Evolutionary conservation across 352 stramenopile species (phyloP), one percentile per base, ranked within the genome.

Genomic region (Globisporangium spinosum): DNA sequence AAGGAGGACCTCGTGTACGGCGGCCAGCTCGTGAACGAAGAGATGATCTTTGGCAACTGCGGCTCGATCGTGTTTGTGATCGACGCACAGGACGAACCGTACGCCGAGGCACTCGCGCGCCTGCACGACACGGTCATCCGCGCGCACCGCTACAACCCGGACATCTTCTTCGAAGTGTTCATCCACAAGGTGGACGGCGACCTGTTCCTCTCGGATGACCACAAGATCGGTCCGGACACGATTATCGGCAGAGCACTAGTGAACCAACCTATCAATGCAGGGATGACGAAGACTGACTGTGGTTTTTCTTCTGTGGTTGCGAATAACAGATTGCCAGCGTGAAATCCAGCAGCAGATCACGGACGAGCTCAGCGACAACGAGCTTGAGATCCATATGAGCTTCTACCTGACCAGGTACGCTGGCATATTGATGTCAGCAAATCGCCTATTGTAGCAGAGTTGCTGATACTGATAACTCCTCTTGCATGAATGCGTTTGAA

Each of bases 161-260:
- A 96, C 67, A 98, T 99, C 70, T 84, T 95, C 45, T 96, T 99
- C 66, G 97, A 99, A 73, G 96, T 99, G 23, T 99, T 99, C 74
- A 98, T 99, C 64, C 97, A 99, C 90, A 98, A 98, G 77, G 97
- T 99, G 8, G 98, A 99, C 75, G 98, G 98, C 35, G 98, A 99
- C 70, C 75, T 99, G 6, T 99, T 99, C 77, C 83, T 99, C 27
- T 98, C 89, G 59, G 97, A 99, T 70, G 97, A 99, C 78, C 94
- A 98, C 76, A 99, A 99, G 78, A 98, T 99, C 61, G 97, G 83
- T 91, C 70, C 13, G 38, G 38, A 45, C 27, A 71, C 27, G 29
- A 4, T 61, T 10, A 12, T 49, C 40, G 15, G 0, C 0, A 43
- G 35, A 43, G 12, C 10, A 15, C 35, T 15, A 13, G 9, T 12